Percentiles rank a stretch among this genome's conserved stretches.
Conservation (phyloP, 352 stramenopile genomes). For the Phytophthora rubi region DNA sequence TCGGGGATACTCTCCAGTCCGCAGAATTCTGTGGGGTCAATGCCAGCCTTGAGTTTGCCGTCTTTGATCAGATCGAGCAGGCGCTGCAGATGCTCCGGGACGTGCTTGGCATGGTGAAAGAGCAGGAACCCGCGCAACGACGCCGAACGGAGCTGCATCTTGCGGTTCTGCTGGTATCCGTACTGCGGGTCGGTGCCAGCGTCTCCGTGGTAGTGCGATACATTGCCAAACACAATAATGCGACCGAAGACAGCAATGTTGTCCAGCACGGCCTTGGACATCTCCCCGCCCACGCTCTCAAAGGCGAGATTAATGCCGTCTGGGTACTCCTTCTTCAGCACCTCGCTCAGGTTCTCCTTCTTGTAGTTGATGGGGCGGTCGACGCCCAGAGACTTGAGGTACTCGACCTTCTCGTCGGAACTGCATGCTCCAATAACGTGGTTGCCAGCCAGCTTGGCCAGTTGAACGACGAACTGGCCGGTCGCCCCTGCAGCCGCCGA, state of each 20-base stretch:
- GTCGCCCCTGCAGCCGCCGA: slow-evolving; percentile 61
- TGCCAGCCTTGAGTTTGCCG: slow-evolving; percentile 57
- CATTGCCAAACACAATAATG: slow-evolving; percentile 62
- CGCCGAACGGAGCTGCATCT: slow-evolving; percentile 43
- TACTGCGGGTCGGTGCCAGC: slow-evolving; percentile 34
- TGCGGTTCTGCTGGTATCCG: slow-evolving; percentile 39
- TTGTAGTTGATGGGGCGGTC: slow-evolving; percentile 79
- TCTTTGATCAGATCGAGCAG: slow-evolving; percentile 58
- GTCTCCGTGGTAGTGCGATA: slow-evolving; percentile 56
- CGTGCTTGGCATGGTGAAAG: slow-evolving; percentile 39
- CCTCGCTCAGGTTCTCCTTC: slow-evolving; percentile 45
- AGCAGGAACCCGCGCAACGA: slow-evolving; percentile 58
- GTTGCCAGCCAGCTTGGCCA: slow-evolving; percentile 69
- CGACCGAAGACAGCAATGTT: slow-evolving; percentile 67
- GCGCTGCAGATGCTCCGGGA: slow-evolving; percentile 39
- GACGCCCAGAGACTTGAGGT: slow-evolving; percentile 55
- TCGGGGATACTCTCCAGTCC: slow-evolving; percentile 61
- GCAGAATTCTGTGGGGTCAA: slow-evolving; percentile 53
- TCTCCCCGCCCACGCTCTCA: slow-evolving; percentile 42
- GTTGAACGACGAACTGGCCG: slow-evolving; percentile 81
- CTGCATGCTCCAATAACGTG: slow-evolving; percentile 70
- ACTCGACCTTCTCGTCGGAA: slow-evolving; percentile 74
- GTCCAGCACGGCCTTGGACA: slow-evolving; percentile 46
- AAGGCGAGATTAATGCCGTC: slow-evolving; percentile 49
- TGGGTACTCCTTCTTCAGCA: slow-evolving; percentile 52